Percentiles rank a stretch among this genome's conserved stretches.
These are phyloP conservation scores for Chimonanthus praecox DNA, from an alignment of 164 flowering plant species.

Conservation along the genomic window DNA sequence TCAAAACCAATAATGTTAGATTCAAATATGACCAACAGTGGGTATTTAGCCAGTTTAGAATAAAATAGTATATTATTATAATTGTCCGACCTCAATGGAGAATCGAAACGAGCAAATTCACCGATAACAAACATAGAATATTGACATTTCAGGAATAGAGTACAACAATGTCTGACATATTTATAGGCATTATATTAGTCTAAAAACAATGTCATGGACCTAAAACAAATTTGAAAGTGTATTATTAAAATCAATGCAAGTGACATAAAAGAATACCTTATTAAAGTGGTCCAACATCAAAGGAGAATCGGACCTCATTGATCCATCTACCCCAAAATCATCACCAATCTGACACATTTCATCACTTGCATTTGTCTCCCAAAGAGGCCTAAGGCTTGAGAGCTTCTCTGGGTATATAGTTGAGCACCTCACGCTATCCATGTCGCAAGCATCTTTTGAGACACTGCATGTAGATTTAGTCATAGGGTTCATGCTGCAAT, in stretches of 20 bases:
- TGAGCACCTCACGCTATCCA: slow-evolving; percentile 20
- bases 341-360: slow-evolving; percentile 66
- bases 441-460: slow-evolving; percentile 24
- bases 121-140: too few relatives aligned
- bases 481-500: slow-evolving; percentile 36
- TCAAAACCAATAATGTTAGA: too few relatives aligned
- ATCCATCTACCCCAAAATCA: slow-evolving; percentile 28
- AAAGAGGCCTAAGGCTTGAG: slow-evolving; percentile 21
- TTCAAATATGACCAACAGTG: too few relatives aligned
- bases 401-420: slow-evolving; percentile 39
- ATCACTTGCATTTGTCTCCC: slow-evolving; percentile 37
- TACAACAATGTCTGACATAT: too few relatives aligned
- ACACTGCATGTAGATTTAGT: slow-evolving; percentile 6
- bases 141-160: too few relatives aligned
- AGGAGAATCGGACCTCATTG: slow-evolving; percentile 23
- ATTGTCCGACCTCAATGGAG: too few relatives aligned
- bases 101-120: too few relatives aligned
- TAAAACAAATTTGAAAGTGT: too few relatives aligned
- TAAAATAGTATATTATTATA: too few relatives aligned
- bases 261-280: slow-evolving; percentile 34
- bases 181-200: too few relatives aligned
- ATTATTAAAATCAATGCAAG: neutral
- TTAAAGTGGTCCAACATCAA: slow-evolving; percentile 26
- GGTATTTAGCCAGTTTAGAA: too few relatives aligned
- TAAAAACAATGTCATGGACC: too few relatives aligned